Evolutionary conservation across 2,329 filamentous ascomycete species (phyloP).

Genomic region (Cladosporium sp.): DNA sequence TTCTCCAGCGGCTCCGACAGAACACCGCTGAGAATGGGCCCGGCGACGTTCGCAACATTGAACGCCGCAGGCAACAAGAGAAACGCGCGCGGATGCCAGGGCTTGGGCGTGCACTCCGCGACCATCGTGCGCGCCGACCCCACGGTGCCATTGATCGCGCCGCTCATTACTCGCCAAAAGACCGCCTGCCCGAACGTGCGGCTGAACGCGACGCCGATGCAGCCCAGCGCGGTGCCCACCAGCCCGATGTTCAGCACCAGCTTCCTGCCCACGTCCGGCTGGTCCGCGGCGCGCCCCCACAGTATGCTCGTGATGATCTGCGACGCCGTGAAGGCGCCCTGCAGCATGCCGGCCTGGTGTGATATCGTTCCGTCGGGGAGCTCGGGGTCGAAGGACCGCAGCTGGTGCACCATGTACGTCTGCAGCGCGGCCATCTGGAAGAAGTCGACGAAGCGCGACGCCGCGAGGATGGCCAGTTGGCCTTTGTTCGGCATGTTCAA

Average conservation of each 20-base stretch:
- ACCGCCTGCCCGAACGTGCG: constrained; percentile 36
- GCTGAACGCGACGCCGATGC: constrained; percentile 36
- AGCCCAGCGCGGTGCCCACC: constrained; percentile 34
- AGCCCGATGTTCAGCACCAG: constrained; percentile 35
- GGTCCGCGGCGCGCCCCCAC: constrained; percentile 37
- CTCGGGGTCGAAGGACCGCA: constrained; percentile 35
- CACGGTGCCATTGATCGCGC: constrained; percentile 37
- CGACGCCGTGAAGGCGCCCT: constrained; percentile 37
- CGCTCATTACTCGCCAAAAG: constrained; percentile 35
- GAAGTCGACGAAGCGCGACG: constrained; percentile 39
- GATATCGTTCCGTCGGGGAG: constrained; percentile 44
- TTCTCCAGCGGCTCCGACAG: constrained; percentile 55
- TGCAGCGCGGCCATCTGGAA: constrained; percentile 40
- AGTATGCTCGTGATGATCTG: constrained; percentile 38
- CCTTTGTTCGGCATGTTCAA: constrained; percentile 35
- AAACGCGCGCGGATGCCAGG: constrained; percentile 37
- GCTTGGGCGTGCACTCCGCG: constrained; percentile 34
- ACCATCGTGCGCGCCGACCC: constrained; percentile 39
- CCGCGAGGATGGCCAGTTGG: constrained; percentile 35
- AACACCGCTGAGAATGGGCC: constrained; percentile 53
- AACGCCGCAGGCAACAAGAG: constrained; percentile 36
- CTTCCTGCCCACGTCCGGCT: constrained; percentile 40
- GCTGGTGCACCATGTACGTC: constrained; percentile 40
- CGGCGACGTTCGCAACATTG: constrained; percentile 37
- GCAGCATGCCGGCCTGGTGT: constrained; percentile 37